These are phyloP conservation scores for Fonsecaea nubica DNA, from an alignment of 2,329 filamentous ascomycete species.

Conservation along the genomic window DNA sequence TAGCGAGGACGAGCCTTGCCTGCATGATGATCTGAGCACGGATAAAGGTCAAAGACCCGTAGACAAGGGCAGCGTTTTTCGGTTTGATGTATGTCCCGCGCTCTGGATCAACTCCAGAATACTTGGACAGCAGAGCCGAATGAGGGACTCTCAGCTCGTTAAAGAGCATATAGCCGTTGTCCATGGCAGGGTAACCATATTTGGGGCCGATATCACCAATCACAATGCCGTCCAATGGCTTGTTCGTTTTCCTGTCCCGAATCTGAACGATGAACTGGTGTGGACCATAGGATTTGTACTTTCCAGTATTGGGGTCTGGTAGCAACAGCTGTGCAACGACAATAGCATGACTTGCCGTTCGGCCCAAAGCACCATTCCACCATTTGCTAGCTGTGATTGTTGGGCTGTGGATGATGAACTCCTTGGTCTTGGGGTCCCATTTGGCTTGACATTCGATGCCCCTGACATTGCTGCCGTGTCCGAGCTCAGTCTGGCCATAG, in stretches of 20 bases:
- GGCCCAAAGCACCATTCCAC: constrained; percentile 62
- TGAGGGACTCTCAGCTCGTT: constrained; percentile 55
- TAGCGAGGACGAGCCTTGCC: constrained; percentile 58
- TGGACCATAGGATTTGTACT: constrained; percentile 55
- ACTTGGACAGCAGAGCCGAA: constrained; percentile 57
- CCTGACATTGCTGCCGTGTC: constrained; percentile 60
- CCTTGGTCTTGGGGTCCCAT: constrained; percentile 54
- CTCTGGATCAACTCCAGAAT: constrained; percentile 56
- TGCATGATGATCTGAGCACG: constrained; percentile 52
- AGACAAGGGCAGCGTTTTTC: constrained; percentile 58
- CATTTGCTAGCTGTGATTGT: constrained; percentile 61
- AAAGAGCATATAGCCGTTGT: constrained; percentile 63
- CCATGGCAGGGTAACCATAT: constrained; percentile 61
- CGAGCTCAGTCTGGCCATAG: constrained; percentile 61
- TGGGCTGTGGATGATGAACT: constrained; percentile 60
- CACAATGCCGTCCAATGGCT: constrained; percentile 56
- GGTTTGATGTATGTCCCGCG: constrained; percentile 55
- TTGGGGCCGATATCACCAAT: constrained; percentile 64
- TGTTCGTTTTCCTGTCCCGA: constrained; percentile 56
- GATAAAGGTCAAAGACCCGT: constrained; percentile 59
- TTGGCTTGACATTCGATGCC: constrained; percentile 58
- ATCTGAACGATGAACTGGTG: constrained; percentile 62
- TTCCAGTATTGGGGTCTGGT: constrained; percentile 45
- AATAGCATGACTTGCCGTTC: constrained; percentile 63
- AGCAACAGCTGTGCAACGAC: constrained; percentile 60